Evolutionary conservation across 2,329 filamentous ascomycete species (phyloP).

Genomic region (Dactylellina parvicollis): DNA sequence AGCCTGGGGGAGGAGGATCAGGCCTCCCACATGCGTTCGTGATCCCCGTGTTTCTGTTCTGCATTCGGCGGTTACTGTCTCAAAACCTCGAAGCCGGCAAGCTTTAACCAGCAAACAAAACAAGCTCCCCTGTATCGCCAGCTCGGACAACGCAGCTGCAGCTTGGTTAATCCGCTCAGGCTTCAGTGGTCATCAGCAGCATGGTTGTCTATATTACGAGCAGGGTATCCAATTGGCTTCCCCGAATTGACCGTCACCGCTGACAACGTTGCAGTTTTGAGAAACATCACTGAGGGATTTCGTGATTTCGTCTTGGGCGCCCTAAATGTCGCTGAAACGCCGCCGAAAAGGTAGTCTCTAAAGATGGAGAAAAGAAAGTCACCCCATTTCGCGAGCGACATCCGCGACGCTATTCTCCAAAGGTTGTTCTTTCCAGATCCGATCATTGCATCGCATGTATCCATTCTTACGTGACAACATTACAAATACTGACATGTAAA

Average conservation of each 20-base stretch:
- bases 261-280: conserved; percentile 1
- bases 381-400: conserved; percentile 5
- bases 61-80: conserved; percentile 45
- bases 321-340: not conserved
- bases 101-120: conserved; percentile 7
- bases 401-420: not conserved
- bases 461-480: not conserved
- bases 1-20: conserved; percentile 23
- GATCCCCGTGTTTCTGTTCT: conserved; percentile 24
- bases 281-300: not conserved
- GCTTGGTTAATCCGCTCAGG: not conserved
- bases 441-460: not conserved
- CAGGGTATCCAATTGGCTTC: not conserved
- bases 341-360: too few species aligned
- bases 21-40: conserved; percentile 40
- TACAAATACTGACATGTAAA: not conserved
- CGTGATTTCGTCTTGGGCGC: not conserved
- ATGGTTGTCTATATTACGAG: not conserved
- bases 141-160: conserved; percentile 13
- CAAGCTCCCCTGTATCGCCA: conserved; percentile 25
- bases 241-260: not conserved
- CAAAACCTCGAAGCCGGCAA: conserved; percentile 27
- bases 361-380: too few species aligned
- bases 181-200: not conserved
- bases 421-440: not conserved